Percentiles rank a stretch among this genome's conserved stretches.
Conservation (phyloP, 2,329 filamentous ascomycete genomes). For the Diaporthe aspalathi region DNA sequence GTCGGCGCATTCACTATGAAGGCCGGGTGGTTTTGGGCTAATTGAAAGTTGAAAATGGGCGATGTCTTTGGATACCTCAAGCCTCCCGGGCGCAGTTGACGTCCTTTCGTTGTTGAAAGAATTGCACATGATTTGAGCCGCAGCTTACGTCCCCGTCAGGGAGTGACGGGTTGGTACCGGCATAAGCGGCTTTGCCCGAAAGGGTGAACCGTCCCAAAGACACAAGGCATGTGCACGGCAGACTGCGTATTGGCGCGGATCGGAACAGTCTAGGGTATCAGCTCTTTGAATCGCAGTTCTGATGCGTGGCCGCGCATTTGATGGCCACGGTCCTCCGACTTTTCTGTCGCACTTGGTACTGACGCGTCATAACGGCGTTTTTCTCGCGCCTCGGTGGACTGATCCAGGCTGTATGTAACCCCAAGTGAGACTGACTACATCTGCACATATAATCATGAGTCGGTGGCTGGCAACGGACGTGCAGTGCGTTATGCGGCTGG, state of each 20-base stretch:
- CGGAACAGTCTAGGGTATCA: neutral
- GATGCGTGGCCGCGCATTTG: neutral
- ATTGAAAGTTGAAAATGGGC: slow-evolving; percentile 20
- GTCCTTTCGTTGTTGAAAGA: neutral
- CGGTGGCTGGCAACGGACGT: slow-evolving; percentile 14
- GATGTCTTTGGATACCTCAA: slow-evolving; percentile 16
- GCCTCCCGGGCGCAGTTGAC: slow-evolving; percentile 1
- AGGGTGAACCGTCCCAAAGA: neutral
- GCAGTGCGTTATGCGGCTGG: slow-evolving; percentile 1
- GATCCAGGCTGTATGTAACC: slow-evolving; percentile 7
- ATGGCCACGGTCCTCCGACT: neutral
- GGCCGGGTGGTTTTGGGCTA: slow-evolving; percentile 41
- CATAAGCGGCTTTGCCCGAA: slow-evolving; percentile 14
- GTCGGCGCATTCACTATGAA: slow-evolving; percentile 44
- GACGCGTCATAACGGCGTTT: slow-evolving; percentile 36
- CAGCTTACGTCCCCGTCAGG: neutral
- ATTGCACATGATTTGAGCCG: slow-evolving; percentile 3
- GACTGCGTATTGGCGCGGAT: slow-evolving; percentile 6
- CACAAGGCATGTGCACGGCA: slow-evolving; percentile 7
- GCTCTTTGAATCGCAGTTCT: neutral
- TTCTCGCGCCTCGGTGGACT: slow-evolving; percentile 12
- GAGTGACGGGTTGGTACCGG: neutral
- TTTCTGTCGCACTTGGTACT: neutral
- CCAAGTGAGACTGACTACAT: slow-evolving; percentile 16
- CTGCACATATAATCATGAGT: slow-evolving; percentile 18